Percentiles rank a stretch among this genome's conserved stretches.
Evolutionary conservation across 2,329 filamentous ascomycete species (phyloP).

Genomic region (Hypoxylon sp.): DNA sequence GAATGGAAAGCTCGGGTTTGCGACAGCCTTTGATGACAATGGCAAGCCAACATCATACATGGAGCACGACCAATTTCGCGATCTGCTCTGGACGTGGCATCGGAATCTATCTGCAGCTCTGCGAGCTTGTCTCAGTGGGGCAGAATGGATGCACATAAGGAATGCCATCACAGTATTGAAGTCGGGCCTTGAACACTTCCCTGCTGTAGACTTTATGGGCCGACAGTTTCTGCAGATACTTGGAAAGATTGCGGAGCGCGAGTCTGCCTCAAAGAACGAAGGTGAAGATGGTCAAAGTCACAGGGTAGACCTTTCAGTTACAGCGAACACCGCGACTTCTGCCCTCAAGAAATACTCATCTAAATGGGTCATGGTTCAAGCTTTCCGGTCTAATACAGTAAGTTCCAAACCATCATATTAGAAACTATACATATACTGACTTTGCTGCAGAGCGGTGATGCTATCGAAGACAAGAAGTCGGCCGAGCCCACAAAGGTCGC

Average conservation of each 20-base stretch:
- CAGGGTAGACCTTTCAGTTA: constrained; percentile 81
- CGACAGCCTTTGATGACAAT: constrained; percentile 77
- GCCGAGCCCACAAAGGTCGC: constrained; percentile 54
- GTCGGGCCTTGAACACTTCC: constrained; percentile 84
- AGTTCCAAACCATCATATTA: constrained; percentile 49
- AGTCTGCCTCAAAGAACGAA: constrained; percentile 65
- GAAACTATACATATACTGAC: constrained; percentile 53
- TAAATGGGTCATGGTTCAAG: constrained; percentile 81
- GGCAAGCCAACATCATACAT: constrained; percentile 80
- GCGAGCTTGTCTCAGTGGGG: constrained; percentile 83
- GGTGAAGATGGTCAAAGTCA: constrained; percentile 68
- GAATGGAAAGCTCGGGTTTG: constrained; percentile 79
- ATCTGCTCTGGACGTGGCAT: constrained; percentile 92
- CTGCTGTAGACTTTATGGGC: constrained; percentile 91
- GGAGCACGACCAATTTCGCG: constrained; percentile 88
- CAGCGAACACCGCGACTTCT: constrained; percentile 79
- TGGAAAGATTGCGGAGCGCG: constrained; percentile 75
- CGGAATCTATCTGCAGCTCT: constrained; percentile 83
- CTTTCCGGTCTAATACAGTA: constrained; percentile 77
- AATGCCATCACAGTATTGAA: constrained; percentile 95
- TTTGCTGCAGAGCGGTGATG: constrained; percentile 59
- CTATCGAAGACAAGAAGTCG: constrained; percentile 57
- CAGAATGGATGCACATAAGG: constrained; percentile 97
- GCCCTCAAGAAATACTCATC: constrained; percentile 76
- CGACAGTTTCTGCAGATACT: constrained; percentile 74